Evolutionary conservation across 345 rosid genomes (phyloP), one percentile per base, ranked within the genome.

Genomic region (Laguncularia racemosa): DNA sequence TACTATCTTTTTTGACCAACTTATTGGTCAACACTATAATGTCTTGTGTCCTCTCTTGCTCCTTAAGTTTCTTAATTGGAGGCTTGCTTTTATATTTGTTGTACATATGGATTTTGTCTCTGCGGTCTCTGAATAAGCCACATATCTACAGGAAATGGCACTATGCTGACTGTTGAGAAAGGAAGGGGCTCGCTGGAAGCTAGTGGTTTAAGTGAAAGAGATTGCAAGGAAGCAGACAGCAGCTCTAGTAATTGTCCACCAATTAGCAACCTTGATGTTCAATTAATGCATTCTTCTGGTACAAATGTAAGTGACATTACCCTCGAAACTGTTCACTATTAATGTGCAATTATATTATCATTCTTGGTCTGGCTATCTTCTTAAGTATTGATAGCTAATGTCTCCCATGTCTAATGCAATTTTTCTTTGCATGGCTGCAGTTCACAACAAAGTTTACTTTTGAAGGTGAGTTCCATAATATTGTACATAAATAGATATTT

Each of bases 131-230:
- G 40, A 33, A 33, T 33, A 33, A 33, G 40, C 40, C 40, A 50
- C n/a, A 20, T 44, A 40, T 68, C 26, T 76, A 65, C 69, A 80
- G 91, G 82, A 65, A 60, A 67, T 57, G 71, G 44, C 45, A 59
- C 55, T 14, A 48, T 64, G 48, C 61, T 67, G 53, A 67, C 61
- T 54, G 57, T 61, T 16, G 53, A 74, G 57, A 71, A 70, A 69
- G 74, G 67, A 53, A 55, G 70, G 67, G 70, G 72, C 58, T 52
- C 64, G 55, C 63, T 52, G 48, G 60, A 60, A 67, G 69, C 40
- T 50, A 65, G 53, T 52, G 40, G 43, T 49, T 44, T 60, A 16
- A 64, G 40, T 20, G 69, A 58, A 63, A 44, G 48, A 59, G 71
- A 74, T 65, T 23, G 21, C 21, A 40, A 58, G 13, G 58, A 58